A percentile compares a stretch with the other conserved stretches of the same genome.
Evolutionary conservation across 257 asterid genomes (phyloP).

Genomic region (Solanum pinnatisectum): DNA sequence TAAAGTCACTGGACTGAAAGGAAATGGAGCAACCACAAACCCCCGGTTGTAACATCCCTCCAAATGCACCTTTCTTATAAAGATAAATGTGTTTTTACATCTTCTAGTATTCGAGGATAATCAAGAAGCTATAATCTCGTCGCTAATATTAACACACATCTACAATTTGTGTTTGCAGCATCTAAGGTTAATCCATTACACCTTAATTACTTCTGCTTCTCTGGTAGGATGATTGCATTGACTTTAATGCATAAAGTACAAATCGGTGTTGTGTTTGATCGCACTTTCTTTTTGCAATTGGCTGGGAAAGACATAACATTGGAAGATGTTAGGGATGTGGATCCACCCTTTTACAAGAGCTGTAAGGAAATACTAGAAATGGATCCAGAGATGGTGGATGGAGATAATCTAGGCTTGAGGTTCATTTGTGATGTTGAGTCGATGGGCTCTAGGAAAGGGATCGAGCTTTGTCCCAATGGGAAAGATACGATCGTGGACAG

Average conservation of each 20-base stretch:
- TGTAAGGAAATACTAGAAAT: background rate
- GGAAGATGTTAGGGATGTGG: background rate
- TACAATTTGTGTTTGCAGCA: background rate
- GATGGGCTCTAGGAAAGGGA: background rate
- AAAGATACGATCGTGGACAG: background rate
- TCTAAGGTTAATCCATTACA: background rate
- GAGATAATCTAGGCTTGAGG: background rate
- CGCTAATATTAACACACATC: background rate
- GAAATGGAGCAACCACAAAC: background rate
- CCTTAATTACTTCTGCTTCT: background rate
- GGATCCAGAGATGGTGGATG: background rate
- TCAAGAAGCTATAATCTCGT: background rate
- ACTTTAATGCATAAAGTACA: background rate
- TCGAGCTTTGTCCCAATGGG: background rate
- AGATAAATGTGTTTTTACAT: background rate
- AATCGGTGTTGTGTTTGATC: background rate
- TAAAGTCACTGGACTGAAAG: background rate
- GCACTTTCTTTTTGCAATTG: background rate
- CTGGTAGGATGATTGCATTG: background rate
- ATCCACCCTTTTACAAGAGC: background rate
- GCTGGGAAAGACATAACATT: background rate
- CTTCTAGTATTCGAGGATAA: background rate
- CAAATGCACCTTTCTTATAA: background rate
- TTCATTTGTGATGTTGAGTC: background rate
- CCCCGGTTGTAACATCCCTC: background rate